Percentiles rank a stretch among this genome's conserved stretches.
Evolutionary conservation across 306 rosid species (phyloP).

Genomic region (Castanea mollissima): DNA sequence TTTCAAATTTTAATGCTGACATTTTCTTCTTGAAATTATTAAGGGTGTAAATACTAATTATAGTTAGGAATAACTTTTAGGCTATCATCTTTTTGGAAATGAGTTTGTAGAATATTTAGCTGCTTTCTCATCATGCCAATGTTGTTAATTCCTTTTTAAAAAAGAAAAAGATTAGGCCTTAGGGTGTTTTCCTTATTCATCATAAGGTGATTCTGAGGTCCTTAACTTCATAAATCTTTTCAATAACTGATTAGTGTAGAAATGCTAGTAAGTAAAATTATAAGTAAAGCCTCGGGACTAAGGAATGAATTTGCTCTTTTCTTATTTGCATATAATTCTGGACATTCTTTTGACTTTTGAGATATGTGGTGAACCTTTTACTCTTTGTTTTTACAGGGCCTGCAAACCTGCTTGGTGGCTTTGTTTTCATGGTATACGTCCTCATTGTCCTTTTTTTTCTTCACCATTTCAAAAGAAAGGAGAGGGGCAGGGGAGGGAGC

Average conservation of each 20-base stretch:
- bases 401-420: conserved; percentile 97
- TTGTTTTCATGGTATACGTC: conserved; percentile 68
- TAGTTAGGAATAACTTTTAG: no score
- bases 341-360: not conserved
- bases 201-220: not conserved
- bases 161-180: not conserved
- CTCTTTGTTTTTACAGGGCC: conserved; percentile 62
- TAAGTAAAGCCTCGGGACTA: not conserved
- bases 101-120: no score
- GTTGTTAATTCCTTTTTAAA: no score
- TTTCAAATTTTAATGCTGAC: no score
- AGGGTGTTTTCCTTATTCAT: not conserved
- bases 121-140: no score
- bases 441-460: not conserved
- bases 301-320: not conserved
- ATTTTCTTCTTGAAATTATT: no score
- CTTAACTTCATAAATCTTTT: not conserved
- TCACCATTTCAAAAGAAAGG: not conserved
- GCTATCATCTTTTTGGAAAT: no score
- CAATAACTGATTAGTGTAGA: not conserved
- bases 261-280: not conserved
- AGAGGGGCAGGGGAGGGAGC: not conserved
- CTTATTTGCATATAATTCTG: not conserved
- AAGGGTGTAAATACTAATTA: no score
- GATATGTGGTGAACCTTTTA: conserved; percentile 22